Conservation (phyloP, 73 alveolate genomes). For the Breviolum minutum region DNA sequence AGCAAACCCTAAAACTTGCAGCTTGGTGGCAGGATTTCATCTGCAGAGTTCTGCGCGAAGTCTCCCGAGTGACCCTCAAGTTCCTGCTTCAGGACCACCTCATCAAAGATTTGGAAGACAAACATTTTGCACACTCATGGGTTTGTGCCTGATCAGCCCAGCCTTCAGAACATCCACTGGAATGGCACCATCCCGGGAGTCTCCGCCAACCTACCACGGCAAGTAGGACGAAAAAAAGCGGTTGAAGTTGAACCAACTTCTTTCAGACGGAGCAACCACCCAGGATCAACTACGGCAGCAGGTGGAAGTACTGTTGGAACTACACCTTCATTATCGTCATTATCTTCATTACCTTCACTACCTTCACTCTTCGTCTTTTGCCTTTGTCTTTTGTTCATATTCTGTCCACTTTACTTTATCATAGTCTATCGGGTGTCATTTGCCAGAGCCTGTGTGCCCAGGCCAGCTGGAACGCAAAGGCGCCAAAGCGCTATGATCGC, state of each 20-base stretch:
- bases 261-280: too few species aligned
- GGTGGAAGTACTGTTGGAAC: too few species aligned
- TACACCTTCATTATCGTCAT: too few species aligned
- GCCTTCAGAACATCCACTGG: conserved; percentile 84
- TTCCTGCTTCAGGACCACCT: conserved; percentile 81
- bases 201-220: conserved; percentile 48
- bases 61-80: conserved; percentile 64
- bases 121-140: neutral
- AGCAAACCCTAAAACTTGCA: neutral
- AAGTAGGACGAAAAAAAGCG: too few species aligned
- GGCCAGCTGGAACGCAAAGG: conserved; percentile 66
- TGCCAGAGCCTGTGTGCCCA: conserved; percentile 27
- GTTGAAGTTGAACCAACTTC: too few species aligned
- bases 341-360: neutral
- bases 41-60: conserved; percentile 90
- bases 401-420: neutral
- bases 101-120: neutral
- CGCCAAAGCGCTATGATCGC: conserved; percentile 92
- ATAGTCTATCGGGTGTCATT: neutral
- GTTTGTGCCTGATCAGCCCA: neutral
- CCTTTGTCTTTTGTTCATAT: neutral
- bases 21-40: conserved; percentile 45
- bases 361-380: neutral
- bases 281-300: too few species aligned
- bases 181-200: conserved; percentile 80